Conservation (phyloP, 2,329 filamentous ascomycete genomes). For the Calonectria ilicicola region DNA sequence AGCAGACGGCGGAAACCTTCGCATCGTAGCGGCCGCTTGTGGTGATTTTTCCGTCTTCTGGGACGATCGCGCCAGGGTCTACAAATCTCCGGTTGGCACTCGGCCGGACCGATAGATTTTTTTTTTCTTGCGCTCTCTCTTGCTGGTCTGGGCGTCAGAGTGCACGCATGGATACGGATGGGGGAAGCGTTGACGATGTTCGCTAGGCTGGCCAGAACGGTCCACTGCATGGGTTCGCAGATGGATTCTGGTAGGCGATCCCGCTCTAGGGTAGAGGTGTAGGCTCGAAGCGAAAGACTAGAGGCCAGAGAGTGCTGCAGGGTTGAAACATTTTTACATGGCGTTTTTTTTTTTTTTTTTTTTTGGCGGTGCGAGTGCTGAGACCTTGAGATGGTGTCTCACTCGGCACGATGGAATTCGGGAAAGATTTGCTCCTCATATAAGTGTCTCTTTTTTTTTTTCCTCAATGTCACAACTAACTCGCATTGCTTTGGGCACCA, state of each 20-base stretch:
- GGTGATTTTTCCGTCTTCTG: not conserved
- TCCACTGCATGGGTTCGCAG: not conserved
- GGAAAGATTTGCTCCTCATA: not conserved
- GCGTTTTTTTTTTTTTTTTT: no score
- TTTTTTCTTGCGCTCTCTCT: not conserved
- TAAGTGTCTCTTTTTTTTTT: not conserved
- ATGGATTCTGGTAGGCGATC: not conserved
- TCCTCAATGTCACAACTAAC: not conserved
- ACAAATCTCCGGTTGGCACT: constrained; percentile 1
- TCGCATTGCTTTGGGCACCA: not conserved
- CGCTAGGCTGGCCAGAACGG: not conserved
- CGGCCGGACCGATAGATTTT: not conserved
- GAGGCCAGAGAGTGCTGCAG: not conserved
- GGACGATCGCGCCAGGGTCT: not conserved
- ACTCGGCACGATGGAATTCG: not conserved
- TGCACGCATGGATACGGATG: not conserved
- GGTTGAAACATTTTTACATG: not conserved
- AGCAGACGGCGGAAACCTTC: not conserved
- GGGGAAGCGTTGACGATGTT: not conserved
- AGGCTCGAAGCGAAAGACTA: no score
- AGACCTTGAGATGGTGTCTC: not conserved
- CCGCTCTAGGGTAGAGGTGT: not conserved
- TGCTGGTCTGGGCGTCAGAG: not conserved
- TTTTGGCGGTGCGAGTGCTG: not conserved
- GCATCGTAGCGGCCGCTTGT: constrained; percentile 2